Conservation (phyloP, 2,329 filamentous ascomycete species). For the Fusarium pseudograminearum region DNA sequence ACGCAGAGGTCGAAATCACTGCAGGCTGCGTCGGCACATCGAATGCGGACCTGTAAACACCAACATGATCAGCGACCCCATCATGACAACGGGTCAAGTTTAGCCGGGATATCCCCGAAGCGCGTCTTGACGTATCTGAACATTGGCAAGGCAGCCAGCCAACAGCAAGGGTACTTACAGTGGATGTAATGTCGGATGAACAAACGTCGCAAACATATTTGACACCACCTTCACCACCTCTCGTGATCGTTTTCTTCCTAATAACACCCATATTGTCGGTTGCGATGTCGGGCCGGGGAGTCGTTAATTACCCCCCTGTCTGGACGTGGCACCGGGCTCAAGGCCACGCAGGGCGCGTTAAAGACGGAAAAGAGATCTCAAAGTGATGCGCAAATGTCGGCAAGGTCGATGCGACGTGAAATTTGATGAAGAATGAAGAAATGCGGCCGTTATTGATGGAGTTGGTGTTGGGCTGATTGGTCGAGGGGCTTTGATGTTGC, state of each 20-base stretch:
- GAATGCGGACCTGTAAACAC: constrained; percentile 82
- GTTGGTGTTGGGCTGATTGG: constrained; percentile 38
- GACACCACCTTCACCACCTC: constrained; percentile 86
- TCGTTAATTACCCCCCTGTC: constrained; percentile 46
- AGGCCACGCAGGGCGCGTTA: constrained; percentile 33
- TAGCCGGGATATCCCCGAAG: constrained; percentile 47
- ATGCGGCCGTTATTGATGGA: constrained; percentile 47
- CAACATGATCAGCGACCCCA: constrained; percentile 37
- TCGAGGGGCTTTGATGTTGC: constrained; percentile 42
- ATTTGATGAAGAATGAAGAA: constrained; percentile 49
- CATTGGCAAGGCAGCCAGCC: constrained; percentile 9
- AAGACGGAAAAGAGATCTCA: constrained; percentile 25
- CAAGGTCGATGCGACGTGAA: constrained; percentile 39
- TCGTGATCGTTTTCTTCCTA: constrained; percentile 90
- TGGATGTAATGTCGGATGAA: constrained; percentile 95
- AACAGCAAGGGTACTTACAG: constrained; percentile 68
- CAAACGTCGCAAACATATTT: constrained; percentile 99
- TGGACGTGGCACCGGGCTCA: constrained; percentile 30
- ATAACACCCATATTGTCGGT: constrained; percentile 83
- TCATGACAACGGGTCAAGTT: constrained; percentile 41
- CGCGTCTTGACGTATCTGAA: constrained; percentile 19
- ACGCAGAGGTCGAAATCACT: constrained; percentile 98
- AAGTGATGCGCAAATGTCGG: constrained; percentile 34
- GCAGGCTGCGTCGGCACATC: constrained; percentile 85
- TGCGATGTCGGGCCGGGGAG: constrained; percentile 46